phyloP scores from a whole-genome alignment of 108 stramenopile species.

The Craspedostauros australis region DNA sequence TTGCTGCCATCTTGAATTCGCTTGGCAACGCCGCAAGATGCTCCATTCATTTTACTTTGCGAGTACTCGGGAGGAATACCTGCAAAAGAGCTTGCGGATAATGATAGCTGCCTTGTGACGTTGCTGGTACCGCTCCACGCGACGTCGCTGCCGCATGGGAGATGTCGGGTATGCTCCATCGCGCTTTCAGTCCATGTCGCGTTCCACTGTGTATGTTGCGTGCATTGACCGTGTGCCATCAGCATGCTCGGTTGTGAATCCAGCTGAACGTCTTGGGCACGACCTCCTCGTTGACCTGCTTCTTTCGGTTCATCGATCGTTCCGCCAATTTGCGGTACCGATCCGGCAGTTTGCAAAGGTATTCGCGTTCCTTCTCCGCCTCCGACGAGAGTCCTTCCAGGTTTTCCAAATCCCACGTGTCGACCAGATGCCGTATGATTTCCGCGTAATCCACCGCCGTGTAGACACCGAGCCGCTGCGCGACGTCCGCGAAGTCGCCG shows the following conservation, averaged over 20 bases:
- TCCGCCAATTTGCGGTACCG: slow-evolving; percentile 85
- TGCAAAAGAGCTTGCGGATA: too few relatives aligned
- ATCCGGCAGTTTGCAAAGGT: slow-evolving; percentile 70
- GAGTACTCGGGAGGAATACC: too few relatives aligned
- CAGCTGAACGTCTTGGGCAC: slow-evolving; percentile 57
- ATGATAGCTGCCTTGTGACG: too few relatives aligned
- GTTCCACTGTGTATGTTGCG: too few relatives aligned
- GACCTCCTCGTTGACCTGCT: slow-evolving; percentile 55
- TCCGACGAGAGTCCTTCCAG: slow-evolving; percentile 63
- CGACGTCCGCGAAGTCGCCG: slow-evolving; percentile 79
- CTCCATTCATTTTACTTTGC: too few relatives aligned
- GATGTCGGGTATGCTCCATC: too few relatives aligned
- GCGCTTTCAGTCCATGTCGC: too few relatives aligned
- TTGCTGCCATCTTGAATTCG: too few relatives aligned
- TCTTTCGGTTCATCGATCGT: slow-evolving; percentile 83
- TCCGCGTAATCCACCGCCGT: slow-evolving; percentile 92
- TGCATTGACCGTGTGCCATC: too few relatives aligned
- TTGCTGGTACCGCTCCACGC: too few relatives aligned
- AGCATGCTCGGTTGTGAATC: slow-evolving; percentile 69
- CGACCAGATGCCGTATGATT: slow-evolving; percentile 81
- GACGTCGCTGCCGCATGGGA: too few relatives aligned
- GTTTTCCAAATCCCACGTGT: slow-evolving; percentile 77
- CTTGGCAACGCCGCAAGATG: too few relatives aligned
- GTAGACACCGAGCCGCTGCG: slow-evolving; percentile 83
- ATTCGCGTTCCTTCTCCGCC: slow-evolving; percentile 82